Conservation (phyloP, 2,329 filamentous ascomycete species). For the Fusarium subtropicale region DNA sequence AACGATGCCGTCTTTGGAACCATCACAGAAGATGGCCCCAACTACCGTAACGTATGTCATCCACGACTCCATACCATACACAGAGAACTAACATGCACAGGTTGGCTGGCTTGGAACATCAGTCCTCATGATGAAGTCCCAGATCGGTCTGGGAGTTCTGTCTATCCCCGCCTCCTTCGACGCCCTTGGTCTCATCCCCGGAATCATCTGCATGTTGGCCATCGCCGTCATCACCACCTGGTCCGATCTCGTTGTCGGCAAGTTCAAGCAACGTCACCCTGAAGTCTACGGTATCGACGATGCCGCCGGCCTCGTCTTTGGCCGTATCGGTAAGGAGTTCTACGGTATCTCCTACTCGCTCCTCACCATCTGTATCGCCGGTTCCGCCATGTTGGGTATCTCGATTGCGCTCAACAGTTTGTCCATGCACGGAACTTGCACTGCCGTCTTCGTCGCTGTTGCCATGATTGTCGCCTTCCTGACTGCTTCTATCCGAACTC, state of each 20-base stretch:
- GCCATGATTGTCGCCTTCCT: constrained; percentile 47
- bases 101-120: constrained; percentile 60
- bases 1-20: constrained; percentile 51
- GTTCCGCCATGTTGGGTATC: constrained; percentile 46
- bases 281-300: constrained; percentile 67
- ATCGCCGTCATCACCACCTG: constrained; percentile 61
- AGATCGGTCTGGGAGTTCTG: constrained; percentile 60
- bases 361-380: constrained; percentile 47
- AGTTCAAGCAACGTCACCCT: constrained; percentile 64
- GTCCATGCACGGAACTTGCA: constrained; percentile 54
- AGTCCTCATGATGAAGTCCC: constrained; percentile 61
- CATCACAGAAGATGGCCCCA: constrained; percentile 47
- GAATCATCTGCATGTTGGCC: constrained; percentile 56
- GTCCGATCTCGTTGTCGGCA: constrained; percentile 61
- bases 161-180: constrained; percentile 61
- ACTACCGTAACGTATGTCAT: constrained; percentile 48
- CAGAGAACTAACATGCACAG: constrained; percentile 42
- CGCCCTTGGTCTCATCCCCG: constrained; percentile 61
- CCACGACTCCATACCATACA: not conserved
- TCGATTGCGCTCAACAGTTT: constrained; percentile 56
- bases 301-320: constrained; percentile 61
- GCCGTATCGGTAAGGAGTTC: constrained; percentile 57
- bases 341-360: constrained; percentile 54
- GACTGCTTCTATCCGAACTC: constrained; percentile 50
- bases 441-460: constrained; percentile 55